Evolutionary conservation across 257 asterid genomes (phyloP).

Genomic region (Salvia miltiorrhiza): DNA sequence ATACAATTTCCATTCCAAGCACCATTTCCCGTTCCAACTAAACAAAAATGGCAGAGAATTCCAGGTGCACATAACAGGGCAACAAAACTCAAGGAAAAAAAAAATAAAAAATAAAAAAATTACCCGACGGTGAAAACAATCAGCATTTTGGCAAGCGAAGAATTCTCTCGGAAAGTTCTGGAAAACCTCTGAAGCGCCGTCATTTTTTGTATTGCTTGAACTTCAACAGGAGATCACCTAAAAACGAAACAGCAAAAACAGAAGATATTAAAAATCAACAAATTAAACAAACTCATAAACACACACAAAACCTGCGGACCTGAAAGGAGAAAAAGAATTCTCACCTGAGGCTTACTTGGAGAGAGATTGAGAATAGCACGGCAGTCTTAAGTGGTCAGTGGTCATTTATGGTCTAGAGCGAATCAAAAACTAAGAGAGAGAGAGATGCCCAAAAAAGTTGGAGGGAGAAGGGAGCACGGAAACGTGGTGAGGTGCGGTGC

Average conservation of each 20-base stretch:
- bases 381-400: background rate
- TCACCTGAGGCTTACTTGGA: conserved; percentile 9
- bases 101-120: background rate
- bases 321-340: background rate
- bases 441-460: conserved; percentile 29
- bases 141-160: conserved; percentile 53
- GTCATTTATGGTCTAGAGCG: background rate
- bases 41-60: background rate
- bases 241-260: background rate
- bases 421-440: background rate
- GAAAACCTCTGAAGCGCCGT: conserved; percentile 54
- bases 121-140: conserved; percentile 69
- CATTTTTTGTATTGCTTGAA: conserved; percentile 36
- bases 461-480: conserved; percentile 30
- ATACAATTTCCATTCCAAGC: conserved; percentile 2
- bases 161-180: conserved; percentile 50
- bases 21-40: background rate
- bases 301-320: background rate
- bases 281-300: background rate
- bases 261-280: background rate
- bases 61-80: background rate
- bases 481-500: conserved; percentile 25
- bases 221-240: conserved; percentile 30
- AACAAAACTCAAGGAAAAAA: background rate
- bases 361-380: conserved; percentile 9